Base-by-base conservation (phyloP, 2,329 filamentous ascomycete genomes). In the Aspergillus luchuensis region DNA sequence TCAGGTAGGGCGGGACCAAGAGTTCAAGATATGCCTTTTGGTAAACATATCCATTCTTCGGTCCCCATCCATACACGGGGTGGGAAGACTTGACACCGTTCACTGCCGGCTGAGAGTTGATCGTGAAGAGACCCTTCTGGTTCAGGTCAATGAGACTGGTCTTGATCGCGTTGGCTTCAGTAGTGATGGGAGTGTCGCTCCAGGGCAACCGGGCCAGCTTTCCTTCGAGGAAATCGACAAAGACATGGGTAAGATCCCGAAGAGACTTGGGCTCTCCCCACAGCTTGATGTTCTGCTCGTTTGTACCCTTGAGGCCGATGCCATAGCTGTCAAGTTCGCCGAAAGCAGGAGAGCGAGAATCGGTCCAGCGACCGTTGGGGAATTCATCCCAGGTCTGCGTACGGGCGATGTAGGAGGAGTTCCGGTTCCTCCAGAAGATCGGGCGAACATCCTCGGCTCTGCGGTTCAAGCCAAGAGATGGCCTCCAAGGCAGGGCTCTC, bases 301-400 rank as follows among this genome's bases (percentile, higher is more conserved):
- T 99, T 55, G 91, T 96, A 30, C 95, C 95, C 67, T 94, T 96
- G 69, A 99, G 80, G 48, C 93, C 92, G 69, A 98, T 92, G 47
- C 93, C 94, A 72, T 99, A 98, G 8, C 92, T 89, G 77, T 98
- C 94, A 56, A 98, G 82, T 77, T 97, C 92, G 71, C 95, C 95
- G 72, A 97, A 99, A 54, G 95, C 95, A 63, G 95, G 95, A 60
- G 94, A 98, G 66, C 95, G 87, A 56, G 93, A 94, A 77, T 99
- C 95, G 78, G 95, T 96, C 95, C 95, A 99, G 77, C 95, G 90
- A 50, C 95, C 95, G 82, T 99, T 99, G 58, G 95, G 95, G 71
- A 97, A 99, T 76, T 99, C 95, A 71, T 99, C 95, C 95, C 95
- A 99, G 69, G 97, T 94, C 74, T 97, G 93, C 0, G 95, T 99